Base-by-base conservation (phyloP, 1,284 basidiomycete genomes). In the Serendipita sp. region DNA sequence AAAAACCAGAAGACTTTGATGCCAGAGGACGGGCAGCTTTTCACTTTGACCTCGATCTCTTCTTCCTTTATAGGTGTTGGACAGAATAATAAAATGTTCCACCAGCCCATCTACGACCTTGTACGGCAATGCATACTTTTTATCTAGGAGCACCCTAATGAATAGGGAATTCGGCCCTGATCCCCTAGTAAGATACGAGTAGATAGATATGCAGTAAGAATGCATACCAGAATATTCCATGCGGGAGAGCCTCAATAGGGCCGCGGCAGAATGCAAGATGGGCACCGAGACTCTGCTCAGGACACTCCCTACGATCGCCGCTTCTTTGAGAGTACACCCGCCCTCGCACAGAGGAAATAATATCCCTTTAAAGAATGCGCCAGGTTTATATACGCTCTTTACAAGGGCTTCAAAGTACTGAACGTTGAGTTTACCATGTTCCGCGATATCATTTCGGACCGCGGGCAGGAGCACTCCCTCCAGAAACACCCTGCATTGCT, bases 331-430 rank as follows among this genome's bases (percentile, higher is more conserved):
- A 0, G 93, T 90, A 70, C 93, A 94, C 13, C 90, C 88, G 53
- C 76, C 77, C 82, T 84, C 64, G 67, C 95, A 83, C 69, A 99
- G 79, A 1, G 96, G 96, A 74, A 99, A 99, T 42, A 99, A 80
- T 65, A 99, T 87, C 2, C 95, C 96, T 74, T 99, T 99, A 81
- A 99, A 99, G 73, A 98, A 98, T 1, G 96, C 94, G 1, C 90
- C 90, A 2, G 96, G 96, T 74, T 99, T 99, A 75, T 95, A 99
- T 65, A 99, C 75, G 8, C 91, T 83, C 68, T 93, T 87, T 72
- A 93, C 95, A 68, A 99, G 74, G 29, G 88, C 86, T 71, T 95
- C 91, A 70, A 96, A 99, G 67, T 93, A 90, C 67, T 99, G 96
- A 30, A 93, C 88, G 70, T 91, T 88, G 60, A 98, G 78, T 71